Base-by-base conservation (phyloP, 2,329 filamentous ascomycete genomes). In the Podosphaera xanthii region DNA sequence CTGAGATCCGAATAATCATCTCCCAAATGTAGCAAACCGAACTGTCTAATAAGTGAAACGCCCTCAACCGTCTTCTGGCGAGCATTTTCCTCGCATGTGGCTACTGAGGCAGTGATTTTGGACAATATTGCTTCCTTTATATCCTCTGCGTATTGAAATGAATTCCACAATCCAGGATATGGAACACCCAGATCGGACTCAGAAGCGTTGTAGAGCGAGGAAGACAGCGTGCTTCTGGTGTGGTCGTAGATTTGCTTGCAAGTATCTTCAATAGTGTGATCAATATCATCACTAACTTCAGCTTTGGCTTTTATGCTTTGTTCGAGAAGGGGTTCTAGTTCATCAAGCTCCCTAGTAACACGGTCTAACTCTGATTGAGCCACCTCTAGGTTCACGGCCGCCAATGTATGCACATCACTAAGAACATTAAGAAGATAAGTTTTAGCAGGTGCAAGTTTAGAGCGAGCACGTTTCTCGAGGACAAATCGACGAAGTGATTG, bases 371-470 rank as follows among this genome's bases (percentile, higher is more conserved):
- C 92, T 7, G 83, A 78, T 65, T 88, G 81, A 1, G 90, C 89
- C 35, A 96, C 84, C 63, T 95, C 87, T 34, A 83, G 77, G 70
- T 98, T 98, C 65, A 95, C 87, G 0, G 77, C 81, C 4, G 91
- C 91, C 49, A 98, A 76, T 3, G 81, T 83, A 67, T 88, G 76
- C 61, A 98, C 77, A 67, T 98, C 92, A 65, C 87, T 85, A 40
- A 98, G 77, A 34, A 97, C 84, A 70, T 98, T 98, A 66, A 94
- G 75, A 0, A 98, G 80, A 68, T 98, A 98, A 1, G 91, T 97
- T 72, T 89, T 90, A 5, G 92, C 92, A 4, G 92, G 92, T 0
- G 92, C 91, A 61, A 98, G 78, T 73, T 98, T 98, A 7, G 92
- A 97, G 36, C 89, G 82, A 55, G 92, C 89, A 59, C 92, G 82